phyloP scores from a whole-genome alignment of 2,329 filamentous ascomycete genomes.

The Malbranchea cinnamomea region DNA sequence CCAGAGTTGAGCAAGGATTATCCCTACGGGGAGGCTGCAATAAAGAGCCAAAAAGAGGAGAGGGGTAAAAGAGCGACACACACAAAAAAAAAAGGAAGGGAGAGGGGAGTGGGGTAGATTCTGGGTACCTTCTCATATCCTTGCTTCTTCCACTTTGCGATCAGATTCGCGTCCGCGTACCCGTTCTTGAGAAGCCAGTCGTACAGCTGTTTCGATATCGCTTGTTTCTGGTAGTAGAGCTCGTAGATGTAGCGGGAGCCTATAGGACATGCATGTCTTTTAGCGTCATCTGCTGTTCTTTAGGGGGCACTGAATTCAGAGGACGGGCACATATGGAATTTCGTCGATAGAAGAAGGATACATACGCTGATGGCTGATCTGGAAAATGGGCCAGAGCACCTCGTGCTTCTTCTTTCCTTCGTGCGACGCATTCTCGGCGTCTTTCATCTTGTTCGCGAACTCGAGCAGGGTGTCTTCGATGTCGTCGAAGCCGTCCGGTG shows the following conservation, averaged over 20 bases:
- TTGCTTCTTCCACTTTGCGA: conserved; percentile 99
- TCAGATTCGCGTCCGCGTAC: conserved; percentile 87
- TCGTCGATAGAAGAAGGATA: conserved; percentile 6
- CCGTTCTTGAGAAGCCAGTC: conserved; percentile 94
- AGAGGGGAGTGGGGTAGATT: too few relatives aligned
- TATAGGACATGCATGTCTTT: conserved; percentile 16
- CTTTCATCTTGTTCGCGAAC: conserved; percentile 55
- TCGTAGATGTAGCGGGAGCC: conserved; percentile 85
- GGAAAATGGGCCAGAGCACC: conserved; percentile 92
- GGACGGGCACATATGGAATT: too few relatives aligned
- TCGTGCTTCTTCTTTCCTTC: conserved; percentile 76
- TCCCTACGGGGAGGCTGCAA: background rate
- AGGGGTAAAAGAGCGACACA: background rate
- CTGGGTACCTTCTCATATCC: conserved; percentile 92
- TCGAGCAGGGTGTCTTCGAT: conserved; percentile 54
- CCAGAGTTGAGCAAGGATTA: background rate
- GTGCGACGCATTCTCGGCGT: conserved; percentile 74
- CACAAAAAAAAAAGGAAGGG: conserved; percentile 8
- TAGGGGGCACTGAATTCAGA: too few relatives aligned
- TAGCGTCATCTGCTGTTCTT: too few relatives aligned
- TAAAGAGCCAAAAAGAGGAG: conserved; percentile 4
- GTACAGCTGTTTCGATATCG: conserved; percentile 81
- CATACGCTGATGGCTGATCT: conserved; percentile 83
- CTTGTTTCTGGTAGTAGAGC: conserved; percentile 94
- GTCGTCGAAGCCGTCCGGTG: conserved; percentile 52